Evolutionary conservation across 495 filamentous ascomycete species (phyloP).

Genomic region (Pyronema omphalodes): DNA sequence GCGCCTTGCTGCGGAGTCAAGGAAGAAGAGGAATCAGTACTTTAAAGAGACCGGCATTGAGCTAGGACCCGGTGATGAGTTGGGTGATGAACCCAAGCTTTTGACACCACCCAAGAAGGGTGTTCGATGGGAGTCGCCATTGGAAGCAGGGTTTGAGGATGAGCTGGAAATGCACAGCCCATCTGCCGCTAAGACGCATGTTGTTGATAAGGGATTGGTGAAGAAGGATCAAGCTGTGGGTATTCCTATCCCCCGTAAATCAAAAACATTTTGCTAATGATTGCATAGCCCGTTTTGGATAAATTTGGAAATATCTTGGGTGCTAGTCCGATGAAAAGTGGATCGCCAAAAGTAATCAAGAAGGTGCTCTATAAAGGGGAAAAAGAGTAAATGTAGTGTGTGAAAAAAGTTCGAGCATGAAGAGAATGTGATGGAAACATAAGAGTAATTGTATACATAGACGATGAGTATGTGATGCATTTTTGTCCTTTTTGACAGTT

Average conservation of each 20-base stretch:
- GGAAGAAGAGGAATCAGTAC: not conserved
- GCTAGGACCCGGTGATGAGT: constrained; percentile 1
- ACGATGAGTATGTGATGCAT: too few relatives aligned
- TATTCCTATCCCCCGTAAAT: too few relatives aligned
- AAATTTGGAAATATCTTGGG: not conserved
- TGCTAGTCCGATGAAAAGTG: not conserved
- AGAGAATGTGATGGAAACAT: too few relatives aligned
- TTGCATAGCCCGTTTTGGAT: not conserved
- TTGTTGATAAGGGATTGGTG: too few relatives aligned
- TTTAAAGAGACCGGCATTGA: not conserved
- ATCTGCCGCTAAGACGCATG: not conserved
- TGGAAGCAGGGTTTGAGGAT: not conserved
- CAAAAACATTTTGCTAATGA: not conserved
- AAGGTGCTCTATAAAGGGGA: constrained; percentile 5
- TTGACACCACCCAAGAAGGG: not conserved
- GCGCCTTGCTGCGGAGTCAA: not conserved
- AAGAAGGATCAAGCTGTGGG: too few relatives aligned
- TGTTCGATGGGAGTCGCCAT: not conserved
- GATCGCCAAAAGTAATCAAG: not conserved
- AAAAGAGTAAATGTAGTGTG: not conserved
- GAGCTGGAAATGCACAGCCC: not conserved
- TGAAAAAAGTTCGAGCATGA: not conserved
- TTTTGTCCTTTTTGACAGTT: too few relatives aligned
- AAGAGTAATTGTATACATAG: too few relatives aligned
- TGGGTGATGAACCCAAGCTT: not conserved